These are phyloP conservation scores for Hirschfeldia incana DNA, from an alignment of 345 rosid species.

Conservation along the genomic window DNA sequence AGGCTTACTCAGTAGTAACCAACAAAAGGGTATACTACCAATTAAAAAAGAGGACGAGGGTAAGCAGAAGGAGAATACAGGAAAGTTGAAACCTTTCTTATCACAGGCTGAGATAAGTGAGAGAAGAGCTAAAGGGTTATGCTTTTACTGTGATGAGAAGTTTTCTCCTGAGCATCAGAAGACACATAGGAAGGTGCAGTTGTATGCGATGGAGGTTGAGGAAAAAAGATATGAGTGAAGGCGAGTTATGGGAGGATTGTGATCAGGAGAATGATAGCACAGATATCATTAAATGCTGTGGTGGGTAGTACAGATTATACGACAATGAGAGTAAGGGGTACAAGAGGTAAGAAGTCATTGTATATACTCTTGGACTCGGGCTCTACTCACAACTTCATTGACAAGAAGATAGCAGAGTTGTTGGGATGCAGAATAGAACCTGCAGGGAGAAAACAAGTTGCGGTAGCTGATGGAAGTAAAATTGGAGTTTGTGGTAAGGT, in stretches of 20 bases:
- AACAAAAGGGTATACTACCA: not conserved
- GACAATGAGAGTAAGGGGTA: not conserved
- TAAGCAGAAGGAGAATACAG: not conserved
- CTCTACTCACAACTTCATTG: no score
- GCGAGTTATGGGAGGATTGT: not conserved
- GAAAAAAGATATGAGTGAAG: not conserved
- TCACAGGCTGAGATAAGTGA: not conserved
- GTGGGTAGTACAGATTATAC: no score
- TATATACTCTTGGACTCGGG: no score
- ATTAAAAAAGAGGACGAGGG: not conserved
- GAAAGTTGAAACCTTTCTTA: no score
- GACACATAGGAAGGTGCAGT: not conserved
- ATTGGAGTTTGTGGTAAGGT: no score
- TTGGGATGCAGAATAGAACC: no score
- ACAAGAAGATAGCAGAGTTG: no score
- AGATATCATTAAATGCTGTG: no score
- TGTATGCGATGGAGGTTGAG: not conserved
- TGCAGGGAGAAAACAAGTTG: no score
- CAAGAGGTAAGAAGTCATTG: no score
- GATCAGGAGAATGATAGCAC: not conserved
- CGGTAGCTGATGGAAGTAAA: no score
- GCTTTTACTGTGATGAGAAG: not conserved
- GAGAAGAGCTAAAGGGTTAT: not conserved
- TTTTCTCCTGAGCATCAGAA: not conserved
- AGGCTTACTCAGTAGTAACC: no score